A percentile compares a stretch with the other conserved stretches of the same genome.
Evolutionary conservation across 2,329 filamentous ascomycete species (phyloP).

Genomic region (Penicillium sumatraense): DNA sequence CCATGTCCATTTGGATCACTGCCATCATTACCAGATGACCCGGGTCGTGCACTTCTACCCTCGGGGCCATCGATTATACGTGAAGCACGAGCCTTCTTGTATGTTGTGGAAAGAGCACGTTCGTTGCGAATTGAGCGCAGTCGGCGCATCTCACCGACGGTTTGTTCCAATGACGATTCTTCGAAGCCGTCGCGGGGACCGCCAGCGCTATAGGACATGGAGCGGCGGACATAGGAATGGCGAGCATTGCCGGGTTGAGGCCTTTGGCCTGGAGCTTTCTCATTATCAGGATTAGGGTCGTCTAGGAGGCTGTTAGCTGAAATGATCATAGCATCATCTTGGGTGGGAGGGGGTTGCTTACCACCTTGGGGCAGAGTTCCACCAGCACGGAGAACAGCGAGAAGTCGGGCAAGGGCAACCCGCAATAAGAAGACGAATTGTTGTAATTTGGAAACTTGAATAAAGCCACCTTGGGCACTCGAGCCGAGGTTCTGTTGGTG

Average conservation of each 20-base stretch:
- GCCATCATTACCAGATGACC: constrained; percentile 68
- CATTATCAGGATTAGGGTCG: constrained; percentile 71
- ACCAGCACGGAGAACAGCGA: constrained; percentile 83
- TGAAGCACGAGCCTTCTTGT: constrained; percentile 86
- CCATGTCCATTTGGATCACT: constrained; percentile 59
- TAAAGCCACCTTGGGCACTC: constrained; percentile 66
- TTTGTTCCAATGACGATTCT: constrained; percentile 85
- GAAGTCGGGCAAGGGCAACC: constrained; percentile 85
- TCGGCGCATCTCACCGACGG: constrained; percentile 90
- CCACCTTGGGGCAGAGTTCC: constrained; percentile 76
- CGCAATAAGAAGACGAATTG: constrained; percentile 93
- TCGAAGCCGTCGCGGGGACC: constrained; percentile 63
- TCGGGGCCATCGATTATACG: constrained; percentile 89
- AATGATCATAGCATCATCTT: constrained; percentile 7
- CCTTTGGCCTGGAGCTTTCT: constrained; percentile 68
- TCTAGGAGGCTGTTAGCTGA: constrained; percentile 48
- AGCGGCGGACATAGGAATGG: constrained; percentile 70
- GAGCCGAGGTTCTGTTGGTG: constrained; percentile 54
- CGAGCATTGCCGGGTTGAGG: constrained; percentile 56
- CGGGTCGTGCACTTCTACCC: constrained; percentile 68
- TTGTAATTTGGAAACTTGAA: constrained; percentile 80
- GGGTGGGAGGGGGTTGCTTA: constrained; percentile 39
- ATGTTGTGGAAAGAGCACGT: constrained; percentile 90
- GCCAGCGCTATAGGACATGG: constrained; percentile 70
- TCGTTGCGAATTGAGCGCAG: constrained; percentile 92